phyloP scores from a whole-genome alignment of 2,329 filamentous ascomycete genomes.

The Penicillium palitans region DNA sequence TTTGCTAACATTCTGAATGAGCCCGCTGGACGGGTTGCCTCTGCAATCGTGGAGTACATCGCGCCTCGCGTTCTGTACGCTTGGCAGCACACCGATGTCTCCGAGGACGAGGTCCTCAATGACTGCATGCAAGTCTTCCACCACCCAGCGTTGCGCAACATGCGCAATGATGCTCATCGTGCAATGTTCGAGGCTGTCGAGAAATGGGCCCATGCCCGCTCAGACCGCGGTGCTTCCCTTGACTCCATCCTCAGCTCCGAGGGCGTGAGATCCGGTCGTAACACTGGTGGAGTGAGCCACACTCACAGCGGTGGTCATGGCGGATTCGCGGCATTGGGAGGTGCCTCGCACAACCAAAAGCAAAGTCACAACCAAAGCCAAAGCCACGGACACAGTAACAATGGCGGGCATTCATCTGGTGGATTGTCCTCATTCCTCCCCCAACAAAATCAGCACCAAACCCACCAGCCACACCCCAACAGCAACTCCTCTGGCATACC shows the following conservation, averaged over 20 bases:
- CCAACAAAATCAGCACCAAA: conserved; percentile 9
- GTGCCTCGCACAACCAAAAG: conserved; percentile 19
- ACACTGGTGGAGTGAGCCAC: conserved; percentile 48
- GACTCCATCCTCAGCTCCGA: conserved; percentile 77
- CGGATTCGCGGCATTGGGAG: conserved; percentile 29
- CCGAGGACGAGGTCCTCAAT: conserved; percentile 77
- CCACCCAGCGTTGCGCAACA: conserved; percentile 79
- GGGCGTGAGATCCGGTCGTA: conserved; percentile 78
- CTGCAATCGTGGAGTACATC: conserved; percentile 78
- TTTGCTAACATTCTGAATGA: conserved; percentile 78
- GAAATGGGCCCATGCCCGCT: conserved; percentile 72
- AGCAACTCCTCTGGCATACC: conserved; percentile 22
- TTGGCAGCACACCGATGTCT: conserved; percentile 83
- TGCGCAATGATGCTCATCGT: conserved; percentile 73
- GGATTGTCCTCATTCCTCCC: conserved; percentile 26
- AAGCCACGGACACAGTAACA: conserved; percentile 19
- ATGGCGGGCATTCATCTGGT: conserved; percentile 11
- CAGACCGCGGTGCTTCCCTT: conserved; percentile 65
- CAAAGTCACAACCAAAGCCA: conserved; percentile 15
- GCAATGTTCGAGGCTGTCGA: conserved; percentile 88
- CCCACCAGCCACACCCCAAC: conserved; percentile 21
- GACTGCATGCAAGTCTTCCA: conserved; percentile 85
- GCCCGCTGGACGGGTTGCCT: conserved; percentile 71
- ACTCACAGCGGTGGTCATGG: conserved; percentile 32
- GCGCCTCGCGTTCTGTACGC: conserved; percentile 87